Evolutionary conservation across 805 yeast species (phyloP).

Genomic region (Pichia thaimueangensis): DNA sequence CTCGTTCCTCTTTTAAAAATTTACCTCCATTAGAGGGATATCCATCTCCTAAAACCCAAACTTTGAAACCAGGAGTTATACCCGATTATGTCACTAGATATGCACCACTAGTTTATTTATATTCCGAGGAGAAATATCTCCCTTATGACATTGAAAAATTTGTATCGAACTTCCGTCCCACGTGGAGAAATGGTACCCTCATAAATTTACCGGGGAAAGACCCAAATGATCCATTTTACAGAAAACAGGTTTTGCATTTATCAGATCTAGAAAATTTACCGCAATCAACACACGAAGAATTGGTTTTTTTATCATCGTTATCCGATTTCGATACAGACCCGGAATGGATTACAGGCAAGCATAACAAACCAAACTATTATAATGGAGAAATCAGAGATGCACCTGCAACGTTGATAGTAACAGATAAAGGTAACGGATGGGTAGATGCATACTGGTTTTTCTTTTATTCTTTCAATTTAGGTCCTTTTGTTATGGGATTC

Average conservation of each 20-base stretch:
- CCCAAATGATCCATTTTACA: slow-evolving; percentile 12
- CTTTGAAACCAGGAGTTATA: slow-evolving; percentile 45
- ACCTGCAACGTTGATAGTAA: slow-evolving; percentile 75
- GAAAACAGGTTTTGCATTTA: slow-evolving; percentile 18
- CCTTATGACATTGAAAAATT: slow-evolving; percentile 76
- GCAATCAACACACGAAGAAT: slow-evolving; percentile 22
- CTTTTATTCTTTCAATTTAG: slow-evolving; percentile 88
- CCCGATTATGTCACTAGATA: slow-evolving; percentile 58
- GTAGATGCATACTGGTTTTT: slow-evolving; percentile 96
- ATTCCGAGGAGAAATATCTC: slow-evolving; percentile 80
- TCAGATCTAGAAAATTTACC: slow-evolving; percentile 33
- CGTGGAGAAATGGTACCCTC: slow-evolving; percentile 42
- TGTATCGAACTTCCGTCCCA: slow-evolving; percentile 59
- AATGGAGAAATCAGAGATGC: slow-evolving; percentile 70
- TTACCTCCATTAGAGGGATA: slow-evolving; percentile 32
- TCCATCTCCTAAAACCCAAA: slow-evolving; percentile 32
- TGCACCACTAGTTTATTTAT: slow-evolving; percentile 77
- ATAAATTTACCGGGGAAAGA: slow-evolving; percentile 23
- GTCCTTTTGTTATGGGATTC: slow-evolving; percentile 94
- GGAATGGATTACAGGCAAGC: slow-evolving; percentile 75
- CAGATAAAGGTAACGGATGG: slow-evolving; percentile 92
- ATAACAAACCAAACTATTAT: slow-evolving; percentile 60
- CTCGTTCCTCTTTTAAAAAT: slow-evolving; percentile 16
- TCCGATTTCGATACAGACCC: slow-evolving; percentile 70
- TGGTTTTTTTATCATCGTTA: slow-evolving; percentile 56